phyloP scores from a whole-genome alignment of 768 basidiomycete genomes.

The Roridomyces roridus region DNA sequence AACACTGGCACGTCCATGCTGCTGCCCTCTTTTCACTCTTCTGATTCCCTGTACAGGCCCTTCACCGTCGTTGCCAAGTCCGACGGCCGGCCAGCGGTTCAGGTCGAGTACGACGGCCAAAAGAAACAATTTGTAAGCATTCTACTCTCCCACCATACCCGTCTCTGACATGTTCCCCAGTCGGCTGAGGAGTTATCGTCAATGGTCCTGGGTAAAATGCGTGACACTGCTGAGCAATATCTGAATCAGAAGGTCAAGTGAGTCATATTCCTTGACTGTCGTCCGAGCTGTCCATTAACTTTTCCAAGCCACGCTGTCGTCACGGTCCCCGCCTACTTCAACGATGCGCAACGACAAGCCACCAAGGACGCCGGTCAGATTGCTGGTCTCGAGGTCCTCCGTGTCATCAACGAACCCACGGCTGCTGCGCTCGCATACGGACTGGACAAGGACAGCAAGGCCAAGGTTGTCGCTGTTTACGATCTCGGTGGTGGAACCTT shows the following conservation, averaged over 20 bases:
- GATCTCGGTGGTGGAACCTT: constrained; percentile 99
- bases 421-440: constrained; percentile 99
- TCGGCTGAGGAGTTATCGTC: constrained; percentile 87
- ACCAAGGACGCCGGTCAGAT: constrained; percentile 98
- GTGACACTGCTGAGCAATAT: constrained; percentile 92
- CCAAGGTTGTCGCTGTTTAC: constrained; percentile 90
- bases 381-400: constrained; percentile 95
- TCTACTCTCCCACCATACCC: not conserved
- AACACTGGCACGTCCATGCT: constrained; percentile 68
- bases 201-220: constrained; percentile 92
- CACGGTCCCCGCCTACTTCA: constrained; percentile 99
- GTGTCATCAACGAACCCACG: constrained; percentile 99
- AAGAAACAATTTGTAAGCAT: constrained; percentile 75
- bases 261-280: constrained; percentile 42
- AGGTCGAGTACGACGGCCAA: constrained; percentile 88
- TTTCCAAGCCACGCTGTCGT: constrained; percentile 78
- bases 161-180: constrained; percentile 43
- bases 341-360: constrained; percentile 98
- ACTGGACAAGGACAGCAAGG: constrained; percentile 84
- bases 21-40: not conserved
- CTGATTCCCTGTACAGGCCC: constrained; percentile 56
- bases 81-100: constrained; percentile 80
- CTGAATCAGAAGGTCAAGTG: constrained; percentile 94
- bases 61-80: constrained; percentile 76
- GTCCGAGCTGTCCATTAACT: not conserved